Conservation (phyloP, 257 asterid genomes). For the Orobanche coerulescens region DNA sequence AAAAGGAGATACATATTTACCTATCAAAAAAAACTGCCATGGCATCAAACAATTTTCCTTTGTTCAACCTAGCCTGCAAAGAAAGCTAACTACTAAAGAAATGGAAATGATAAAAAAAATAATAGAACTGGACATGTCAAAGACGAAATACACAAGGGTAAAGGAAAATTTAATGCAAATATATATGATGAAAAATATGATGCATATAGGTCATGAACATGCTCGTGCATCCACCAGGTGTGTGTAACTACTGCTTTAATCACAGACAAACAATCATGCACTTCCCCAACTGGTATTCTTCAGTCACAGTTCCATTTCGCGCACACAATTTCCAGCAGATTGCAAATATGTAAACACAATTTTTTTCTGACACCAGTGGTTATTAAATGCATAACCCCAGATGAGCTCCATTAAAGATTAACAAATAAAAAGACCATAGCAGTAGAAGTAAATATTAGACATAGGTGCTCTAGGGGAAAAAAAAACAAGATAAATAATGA, state of each 20-base stretch:
- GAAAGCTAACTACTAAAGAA: slow-evolving; percentile 10
- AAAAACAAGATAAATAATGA: slow-evolving; percentile 9
- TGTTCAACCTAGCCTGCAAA: slow-evolving; percentile 74
- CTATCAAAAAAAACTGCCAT: slow-evolving; percentile 89
- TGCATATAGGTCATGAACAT: slow-evolving; percentile 7
- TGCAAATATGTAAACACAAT: slow-evolving; percentile 1
- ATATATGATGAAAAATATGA: not conserved
- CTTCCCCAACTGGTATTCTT: not conserved
- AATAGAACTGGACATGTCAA: slow-evolving; percentile 11
- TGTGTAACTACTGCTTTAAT: not conserved
- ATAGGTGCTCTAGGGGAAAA: slow-evolving; percentile 5
- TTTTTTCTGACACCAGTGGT: slow-evolving; percentile 7
- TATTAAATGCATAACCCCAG: slow-evolving; percentile 11
- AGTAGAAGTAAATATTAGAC: slow-evolving; percentile 7
- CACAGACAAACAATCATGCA: not conserved
- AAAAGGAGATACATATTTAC: slow-evolving; percentile 30
- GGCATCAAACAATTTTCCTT: slow-evolving; percentile 80
- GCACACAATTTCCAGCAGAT: slow-evolving; percentile 6
- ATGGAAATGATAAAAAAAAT: not conserved
- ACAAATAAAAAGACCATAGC: slow-evolving; percentile 10
- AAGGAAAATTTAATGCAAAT: not conserved
- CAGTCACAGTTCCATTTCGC: slow-evolving; percentile 15
- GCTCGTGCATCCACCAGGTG: not conserved
- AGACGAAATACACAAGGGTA: slow-evolving; percentile 11
- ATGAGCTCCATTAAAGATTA: slow-evolving; percentile 14